A percentile compares a stretch with the other conserved stretches of the same genome.
phyloP scores from a whole-genome alignment of 768 basidiomycete species.

The Podaxis rugospora region DNA sequence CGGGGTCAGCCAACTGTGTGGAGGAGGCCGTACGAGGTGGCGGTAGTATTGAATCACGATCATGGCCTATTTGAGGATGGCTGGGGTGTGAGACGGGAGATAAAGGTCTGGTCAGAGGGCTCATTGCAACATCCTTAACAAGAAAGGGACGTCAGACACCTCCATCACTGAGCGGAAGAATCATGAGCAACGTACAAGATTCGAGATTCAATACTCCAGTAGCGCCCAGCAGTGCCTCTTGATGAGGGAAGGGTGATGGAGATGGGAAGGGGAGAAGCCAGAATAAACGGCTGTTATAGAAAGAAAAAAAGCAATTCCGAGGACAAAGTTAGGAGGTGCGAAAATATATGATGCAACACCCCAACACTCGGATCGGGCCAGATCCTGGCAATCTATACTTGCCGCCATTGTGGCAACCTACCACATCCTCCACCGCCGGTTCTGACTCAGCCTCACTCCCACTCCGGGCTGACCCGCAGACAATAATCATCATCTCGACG shows the following conservation, averaged over 20 bases:
- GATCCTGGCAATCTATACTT: neutral
- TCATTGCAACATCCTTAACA: neutral
- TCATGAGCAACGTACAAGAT: neutral
- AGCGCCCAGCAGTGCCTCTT: neutral
- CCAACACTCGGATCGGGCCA: neutral
- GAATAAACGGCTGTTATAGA: neutral
- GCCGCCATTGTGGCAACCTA: neutral
- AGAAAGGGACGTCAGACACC: neutral
- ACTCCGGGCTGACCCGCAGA: neutral
- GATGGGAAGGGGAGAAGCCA: neutral
- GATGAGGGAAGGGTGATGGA: neutral
- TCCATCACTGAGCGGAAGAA: neutral
- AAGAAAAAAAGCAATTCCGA: neutral
- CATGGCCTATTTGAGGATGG: neutral
- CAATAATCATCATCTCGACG: neutral
- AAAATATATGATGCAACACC: neutral
- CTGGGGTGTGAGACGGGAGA: neutral
- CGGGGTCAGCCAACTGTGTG: conserved; percentile 1
- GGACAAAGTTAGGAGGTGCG: neutral
- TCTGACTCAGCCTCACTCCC: neutral
- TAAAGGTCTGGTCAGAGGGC: neutral
- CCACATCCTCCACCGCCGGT: neutral
- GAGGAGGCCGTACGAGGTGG: neutral
- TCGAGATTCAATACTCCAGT: neutral
- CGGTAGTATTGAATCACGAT: neutral